Base-by-base conservation (phyloP, 805 yeast genomes). In the Ogataea neopini region DNA sequence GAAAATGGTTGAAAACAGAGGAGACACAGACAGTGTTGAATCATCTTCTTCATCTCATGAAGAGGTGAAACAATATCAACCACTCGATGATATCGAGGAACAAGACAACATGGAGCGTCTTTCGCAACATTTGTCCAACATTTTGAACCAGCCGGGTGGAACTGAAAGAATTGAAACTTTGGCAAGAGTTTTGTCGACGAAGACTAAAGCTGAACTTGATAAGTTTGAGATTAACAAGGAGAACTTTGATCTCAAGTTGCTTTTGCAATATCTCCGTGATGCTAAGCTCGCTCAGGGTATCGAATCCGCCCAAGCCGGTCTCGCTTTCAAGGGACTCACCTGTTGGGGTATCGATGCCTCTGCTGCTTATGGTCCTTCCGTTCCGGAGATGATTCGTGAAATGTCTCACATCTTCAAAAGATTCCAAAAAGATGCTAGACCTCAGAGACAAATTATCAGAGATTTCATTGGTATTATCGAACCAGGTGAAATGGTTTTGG, bases 401-500 rank as follows among this genome's bases (percentile, higher is more conserved):
- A 40, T 59, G 20, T 47, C 55, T 22, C 53, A 61, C 26, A 71
- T 74, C 14, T 40, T 47, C 6, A 60, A 59, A 43, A 54, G 61
- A 9, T 56, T 66, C 42, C 67, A 64, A 45, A 71, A 68, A 46
- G 65, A 63, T 22, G 50, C 56, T 6, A 58, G 58, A 22, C 66
- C 69, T 35, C 59, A 65, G 28, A 61, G 71, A 59, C 50, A 61
- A 47, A 71, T 74, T 45, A 69, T 74, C 45, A 70, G 67, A 54
- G 66, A 71, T 42, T 63, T 71, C 53, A 62, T 70, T 30, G 78
- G 76, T 64, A 68, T 73, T 33, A 68, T 60, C 39, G 59, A 61
- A 49, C 77, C 86, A 1, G 89, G 90, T 56, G 89, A 84, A 57
- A 76, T 84, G 81, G 74, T 81, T 26, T 68, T 85, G 41, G 90